Conservation (phyloP, 2,329 filamentous ascomycete genomes). For the Scedosporium dehoogii region DNA sequence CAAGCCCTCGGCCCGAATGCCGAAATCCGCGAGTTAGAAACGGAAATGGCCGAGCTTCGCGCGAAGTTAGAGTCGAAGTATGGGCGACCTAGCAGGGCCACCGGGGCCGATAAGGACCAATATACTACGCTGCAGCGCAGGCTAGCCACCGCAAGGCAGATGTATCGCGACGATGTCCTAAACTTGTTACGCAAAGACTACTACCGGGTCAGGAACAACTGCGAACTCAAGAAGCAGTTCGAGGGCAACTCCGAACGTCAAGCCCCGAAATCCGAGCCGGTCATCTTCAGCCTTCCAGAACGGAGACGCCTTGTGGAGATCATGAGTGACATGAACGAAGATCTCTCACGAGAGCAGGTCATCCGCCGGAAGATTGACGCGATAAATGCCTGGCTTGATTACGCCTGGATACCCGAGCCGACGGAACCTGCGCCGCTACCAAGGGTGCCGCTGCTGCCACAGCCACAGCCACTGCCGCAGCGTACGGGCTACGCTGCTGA, state of each 20-base stretch:
- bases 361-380: not conserved
- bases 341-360: not conserved
- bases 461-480: too few relatives aligned
- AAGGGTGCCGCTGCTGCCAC: too few relatives aligned
- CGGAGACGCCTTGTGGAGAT: not conserved
- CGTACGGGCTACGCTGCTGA: too few relatives aligned
- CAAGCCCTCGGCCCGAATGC: not conserved
- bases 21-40: not conserved
- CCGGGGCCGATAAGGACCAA: not conserved
- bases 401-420: not conserved
- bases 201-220: not conserved
- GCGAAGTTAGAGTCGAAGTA: not conserved
- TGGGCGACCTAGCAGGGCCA: not conserved
- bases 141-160: not conserved
- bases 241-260: not conserved
- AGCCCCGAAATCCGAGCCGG: not conserved
- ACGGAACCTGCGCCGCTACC: not conserved
- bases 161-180: not conserved
- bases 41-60: not conserved
- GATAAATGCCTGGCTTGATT: not conserved
- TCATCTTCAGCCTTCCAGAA: not conserved
- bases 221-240: not conserved
- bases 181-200: not conserved
- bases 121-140: not conserved
- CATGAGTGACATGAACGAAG: not conserved